phyloP scores from a whole-genome alignment of 2,329 filamentous ascomycete species.

The Penicillium corylophilum region DNA sequence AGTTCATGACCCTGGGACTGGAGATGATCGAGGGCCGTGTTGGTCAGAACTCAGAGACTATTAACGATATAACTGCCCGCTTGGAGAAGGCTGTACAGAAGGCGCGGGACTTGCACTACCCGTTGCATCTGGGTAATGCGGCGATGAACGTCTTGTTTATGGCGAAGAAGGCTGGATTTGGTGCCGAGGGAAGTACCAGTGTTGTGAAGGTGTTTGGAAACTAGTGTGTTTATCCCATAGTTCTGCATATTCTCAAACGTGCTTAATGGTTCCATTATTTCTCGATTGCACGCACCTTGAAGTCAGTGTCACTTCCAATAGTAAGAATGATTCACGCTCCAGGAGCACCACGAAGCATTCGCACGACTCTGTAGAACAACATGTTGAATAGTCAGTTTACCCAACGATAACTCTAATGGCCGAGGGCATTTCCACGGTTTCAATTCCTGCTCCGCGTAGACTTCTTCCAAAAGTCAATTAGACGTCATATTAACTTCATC shows the following conservation, averaged over 20 bases:
- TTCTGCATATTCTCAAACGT: neutral
- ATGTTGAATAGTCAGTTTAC: neutral
- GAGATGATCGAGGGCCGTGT: constrained; percentile 38
- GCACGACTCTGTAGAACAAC: neutral
- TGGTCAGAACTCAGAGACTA: constrained; percentile 30
- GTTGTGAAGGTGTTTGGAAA: constrained; percentile 35
- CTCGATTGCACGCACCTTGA: neutral
- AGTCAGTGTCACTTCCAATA: neutral
- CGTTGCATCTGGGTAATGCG: constrained; percentile 39
- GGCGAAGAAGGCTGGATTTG: constrained; percentile 33
- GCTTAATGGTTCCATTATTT: neutral
- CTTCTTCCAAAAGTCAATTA: constrained; percentile 2
- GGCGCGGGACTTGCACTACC: constrained; percentile 39
- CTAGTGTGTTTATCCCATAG: constrained; percentile 7
- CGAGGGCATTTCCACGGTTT: neutral
- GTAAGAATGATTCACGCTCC: neutral
- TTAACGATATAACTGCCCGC: constrained; percentile 39
- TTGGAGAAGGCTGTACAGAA: constrained; percentile 46
- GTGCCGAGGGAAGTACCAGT: constrained; percentile 30
- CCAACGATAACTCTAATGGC: neutral
- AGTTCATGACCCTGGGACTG: constrained; percentile 43
- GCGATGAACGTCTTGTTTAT: constrained; percentile 36
- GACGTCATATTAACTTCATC: too few relatives aligned
- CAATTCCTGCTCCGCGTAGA: neutral
- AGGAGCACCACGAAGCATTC: neutral